phyloP scores from a whole-genome alignment of 2,329 filamentous ascomycete genomes.

The Byssothecium circinans region DNA sequence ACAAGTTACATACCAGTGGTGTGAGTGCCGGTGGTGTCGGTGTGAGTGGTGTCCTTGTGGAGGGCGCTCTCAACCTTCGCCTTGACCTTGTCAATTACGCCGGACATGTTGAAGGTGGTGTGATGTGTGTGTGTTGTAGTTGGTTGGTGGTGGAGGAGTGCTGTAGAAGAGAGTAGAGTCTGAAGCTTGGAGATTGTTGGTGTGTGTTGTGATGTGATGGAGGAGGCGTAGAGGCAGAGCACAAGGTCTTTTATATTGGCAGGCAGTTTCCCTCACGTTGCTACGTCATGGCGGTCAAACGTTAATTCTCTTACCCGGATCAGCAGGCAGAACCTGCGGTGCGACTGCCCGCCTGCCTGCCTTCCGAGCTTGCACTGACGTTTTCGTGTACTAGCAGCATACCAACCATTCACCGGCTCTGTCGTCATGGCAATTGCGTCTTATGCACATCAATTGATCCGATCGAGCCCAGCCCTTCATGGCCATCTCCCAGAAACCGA shows the following conservation, averaged over 20 bases:
- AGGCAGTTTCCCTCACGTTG: not conserved
- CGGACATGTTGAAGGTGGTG: conserved; percentile 32
- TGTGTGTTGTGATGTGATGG: not conserved
- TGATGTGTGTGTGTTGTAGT: conserved; percentile 7
- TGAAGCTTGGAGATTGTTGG: no score
- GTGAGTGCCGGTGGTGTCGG: not conserved
- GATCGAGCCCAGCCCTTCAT: not conserved
- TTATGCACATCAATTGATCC: not conserved
- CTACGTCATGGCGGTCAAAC: conserved; percentile 8
- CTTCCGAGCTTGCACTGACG: no score
- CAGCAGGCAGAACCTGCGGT: conserved; percentile 4
- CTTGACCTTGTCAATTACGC: conserved; percentile 42
- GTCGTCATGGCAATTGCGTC: not conserved
- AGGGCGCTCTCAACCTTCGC: conserved; percentile 42
- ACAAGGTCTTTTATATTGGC: conserved; percentile 1
- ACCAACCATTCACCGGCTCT: no score
- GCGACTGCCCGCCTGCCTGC: no score
- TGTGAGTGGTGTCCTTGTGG: conserved; percentile 31
- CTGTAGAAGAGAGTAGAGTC: not conserved
- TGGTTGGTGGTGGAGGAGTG: conserved; percentile 5
- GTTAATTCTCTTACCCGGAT: no score
- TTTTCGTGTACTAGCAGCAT: no score
- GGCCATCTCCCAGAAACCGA: not conserved
- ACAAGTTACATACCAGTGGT: conserved; percentile 2
- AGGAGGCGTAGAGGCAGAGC: not conserved